phyloP scores from a whole-genome alignment of 768 basidiomycete species.

The Psilocybe sp. region DNA sequence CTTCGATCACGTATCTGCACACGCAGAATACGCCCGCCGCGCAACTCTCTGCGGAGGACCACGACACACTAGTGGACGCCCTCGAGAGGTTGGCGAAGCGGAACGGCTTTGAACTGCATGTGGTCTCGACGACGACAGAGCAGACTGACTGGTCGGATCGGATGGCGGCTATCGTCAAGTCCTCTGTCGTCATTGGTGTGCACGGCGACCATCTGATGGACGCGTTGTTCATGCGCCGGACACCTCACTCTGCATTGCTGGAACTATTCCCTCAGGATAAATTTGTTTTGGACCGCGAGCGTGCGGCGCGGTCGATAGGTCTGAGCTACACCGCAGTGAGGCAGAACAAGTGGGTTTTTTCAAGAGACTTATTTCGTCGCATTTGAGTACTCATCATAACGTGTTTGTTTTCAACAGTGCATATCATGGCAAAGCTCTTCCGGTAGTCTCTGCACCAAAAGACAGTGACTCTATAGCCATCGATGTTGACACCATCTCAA shows the following conservation, averaged over 20 bases:
- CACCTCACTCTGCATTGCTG: conserved; percentile 59
- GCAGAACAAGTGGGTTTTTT: conserved; percentile 30
- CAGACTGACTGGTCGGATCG: conserved; percentile 58
- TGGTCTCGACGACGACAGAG: conserved; percentile 47
- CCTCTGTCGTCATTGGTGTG: conserved; percentile 66
- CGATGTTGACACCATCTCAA: conserved; percentile 33
- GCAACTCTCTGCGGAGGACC: conserved; percentile 52
- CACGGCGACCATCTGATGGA: conserved; percentile 65
- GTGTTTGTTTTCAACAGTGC: neutral
- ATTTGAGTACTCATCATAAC: conserved; percentile 17
- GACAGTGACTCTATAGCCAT: conserved; percentile 29
- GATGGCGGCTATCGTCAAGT: conserved; percentile 62
- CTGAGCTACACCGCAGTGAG: conserved; percentile 62
- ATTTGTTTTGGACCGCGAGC: conserved; percentile 62
- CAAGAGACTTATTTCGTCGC: neutral
- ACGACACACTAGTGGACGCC: conserved; percentile 57
- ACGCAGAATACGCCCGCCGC: conserved; percentile 51
- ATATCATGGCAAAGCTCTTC: conserved; percentile 23
- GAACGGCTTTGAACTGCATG: conserved; percentile 52
- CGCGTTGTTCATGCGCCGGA: conserved; percentile 65
- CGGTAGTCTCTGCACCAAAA: conserved; percentile 23
- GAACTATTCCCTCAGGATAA: conserved; percentile 74
- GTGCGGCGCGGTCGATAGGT: conserved; percentile 50
- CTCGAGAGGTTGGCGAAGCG: conserved; percentile 49
- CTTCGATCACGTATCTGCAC: conserved; percentile 32